Percentiles rank a stretch among this genome's conserved stretches.
Evolutionary conservation across 441 rosid genomes (phyloP).

Genomic region (Euphorbia celastroides): DNA sequence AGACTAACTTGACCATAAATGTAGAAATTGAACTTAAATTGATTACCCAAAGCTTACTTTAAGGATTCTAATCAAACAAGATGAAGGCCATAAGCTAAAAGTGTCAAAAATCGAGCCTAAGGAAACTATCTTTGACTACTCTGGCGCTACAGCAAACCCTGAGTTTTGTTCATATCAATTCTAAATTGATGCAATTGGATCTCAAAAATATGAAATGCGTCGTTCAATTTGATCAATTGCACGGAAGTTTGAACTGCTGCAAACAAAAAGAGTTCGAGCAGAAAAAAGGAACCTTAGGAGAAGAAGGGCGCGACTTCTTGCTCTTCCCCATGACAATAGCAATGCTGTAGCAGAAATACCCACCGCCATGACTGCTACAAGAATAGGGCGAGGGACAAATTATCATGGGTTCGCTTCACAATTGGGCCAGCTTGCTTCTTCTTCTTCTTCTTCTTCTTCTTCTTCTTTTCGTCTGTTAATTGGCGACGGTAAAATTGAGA

Average conservation of each 20-base stretch:
- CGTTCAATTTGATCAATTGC: neutral
- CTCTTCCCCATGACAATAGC: conserved; percentile 29
- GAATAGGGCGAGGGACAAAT: neutral
- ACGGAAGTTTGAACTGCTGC: neutral
- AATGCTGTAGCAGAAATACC: conserved; percentile 5
- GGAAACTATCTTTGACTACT: neutral
- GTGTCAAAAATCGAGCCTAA: neutral
- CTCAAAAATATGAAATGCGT: neutral
- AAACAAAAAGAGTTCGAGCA: neutral
- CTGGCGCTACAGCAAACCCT: neutral
- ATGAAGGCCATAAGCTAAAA: neutral
- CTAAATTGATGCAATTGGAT: neutral
- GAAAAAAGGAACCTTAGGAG: conserved; percentile 27
- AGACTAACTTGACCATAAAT: neutral
- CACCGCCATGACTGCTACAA: conserved; percentile 5
- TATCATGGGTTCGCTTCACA: conserved; percentile 1
- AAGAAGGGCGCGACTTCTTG: conserved; percentile 27
- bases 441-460: neutral
- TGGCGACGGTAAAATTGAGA: neutral
- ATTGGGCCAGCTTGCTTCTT: neutral
- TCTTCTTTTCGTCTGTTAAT: neutral
- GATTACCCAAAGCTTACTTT: no score
- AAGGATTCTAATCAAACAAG: neutral
- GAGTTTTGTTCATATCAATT: neutral
- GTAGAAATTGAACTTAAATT: neutral